Evolutionary conservation across 257 asterid species (phyloP).

Genomic region (Solanum pennellii): DNA sequence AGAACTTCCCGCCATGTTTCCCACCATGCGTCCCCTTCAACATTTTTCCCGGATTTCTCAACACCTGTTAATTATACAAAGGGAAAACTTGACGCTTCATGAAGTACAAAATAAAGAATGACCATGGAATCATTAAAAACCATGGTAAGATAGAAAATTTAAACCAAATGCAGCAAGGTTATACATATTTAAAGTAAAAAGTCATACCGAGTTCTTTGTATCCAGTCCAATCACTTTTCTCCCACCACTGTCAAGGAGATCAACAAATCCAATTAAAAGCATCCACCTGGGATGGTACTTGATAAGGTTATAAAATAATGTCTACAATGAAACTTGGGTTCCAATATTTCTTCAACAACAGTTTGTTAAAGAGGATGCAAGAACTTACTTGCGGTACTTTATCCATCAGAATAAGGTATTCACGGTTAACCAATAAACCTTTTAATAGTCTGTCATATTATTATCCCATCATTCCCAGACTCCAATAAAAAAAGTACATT

Average conservation of each 20-base stretch:
- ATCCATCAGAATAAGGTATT: not conserved
- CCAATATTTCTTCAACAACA: not conserved
- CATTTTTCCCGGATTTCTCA: constrained; percentile 93
- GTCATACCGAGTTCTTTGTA: constrained; percentile 94
- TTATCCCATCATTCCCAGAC: not conserved
- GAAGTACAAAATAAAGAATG: not conserved
- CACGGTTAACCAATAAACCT: not conserved
- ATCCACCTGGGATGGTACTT: constrained; percentile 90
- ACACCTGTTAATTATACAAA: constrained; percentile 45
- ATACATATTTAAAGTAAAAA: not conserved
- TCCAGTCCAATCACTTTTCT: constrained; percentile 99
- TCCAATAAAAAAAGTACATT: not conserved
- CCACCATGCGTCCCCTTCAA: constrained; percentile 99
- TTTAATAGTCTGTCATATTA: not conserved
- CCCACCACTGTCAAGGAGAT: constrained; percentile 99
- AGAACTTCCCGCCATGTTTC: constrained; percentile 99
- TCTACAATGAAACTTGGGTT: not conserved
- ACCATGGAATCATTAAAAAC: not conserved
- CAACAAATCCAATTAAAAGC: constrained; percentile 96
- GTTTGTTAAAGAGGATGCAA: not conserved
- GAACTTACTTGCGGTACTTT: not conserved
- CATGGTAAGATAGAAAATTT: not conserved
- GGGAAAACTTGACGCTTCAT: constrained; percentile 10
- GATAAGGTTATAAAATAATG: constrained; percentile 42
- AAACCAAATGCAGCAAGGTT: not conserved